phyloP scores from a whole-genome alignment of 2,329 filamentous ascomycete genomes.

The Aspergillus quadrilineatus region DNA sequence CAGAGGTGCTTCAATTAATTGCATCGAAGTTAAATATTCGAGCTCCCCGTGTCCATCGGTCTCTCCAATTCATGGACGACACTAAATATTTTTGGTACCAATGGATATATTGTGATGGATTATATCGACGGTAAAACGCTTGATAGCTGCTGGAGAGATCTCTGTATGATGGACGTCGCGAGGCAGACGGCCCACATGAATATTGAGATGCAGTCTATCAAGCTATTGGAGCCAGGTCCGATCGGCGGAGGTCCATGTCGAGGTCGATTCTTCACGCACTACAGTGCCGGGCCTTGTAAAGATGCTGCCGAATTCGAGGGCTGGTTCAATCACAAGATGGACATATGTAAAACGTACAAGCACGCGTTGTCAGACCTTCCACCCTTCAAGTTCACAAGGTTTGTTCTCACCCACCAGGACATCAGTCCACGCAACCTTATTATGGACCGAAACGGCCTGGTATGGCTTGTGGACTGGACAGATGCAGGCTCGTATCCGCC shows the following conservation, averaged over 20 bases:
- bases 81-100: conserved; percentile 25
- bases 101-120: conserved; percentile 31
- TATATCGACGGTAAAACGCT: conserved; percentile 27
- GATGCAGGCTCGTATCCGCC: conserved; percentile 25
- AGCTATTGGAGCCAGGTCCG: conserved; percentile 19
- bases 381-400: conserved; percentile 17
- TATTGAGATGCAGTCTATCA: conserved; percentile 22
- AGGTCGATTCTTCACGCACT: conserved; percentile 25
- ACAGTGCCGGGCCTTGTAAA: conserved; percentile 25
- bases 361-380: conserved; percentile 18
- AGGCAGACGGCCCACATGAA: conserved; percentile 24
- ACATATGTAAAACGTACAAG: conserved; percentile 19
- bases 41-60: conserved; percentile 24
- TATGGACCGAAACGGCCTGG: conserved; percentile 12
- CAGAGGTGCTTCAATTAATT: conserved; percentile 21
- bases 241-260: conserved; percentile 21
- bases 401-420: conserved; percentile 21
- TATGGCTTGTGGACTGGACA: conserved; percentile 23
- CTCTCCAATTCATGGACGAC: conserved; percentile 22
- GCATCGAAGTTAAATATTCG: conserved; percentile 22
- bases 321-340: conserved; percentile 31
- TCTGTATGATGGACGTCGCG: conserved; percentile 16
- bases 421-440: conserved; percentile 26
- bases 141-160: conserved; percentile 24
- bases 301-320: conserved; percentile 19